Base-by-base conservation (phyloP, 2,329 filamentous ascomycete species). In the Karstenula rhodostoma region DNA sequence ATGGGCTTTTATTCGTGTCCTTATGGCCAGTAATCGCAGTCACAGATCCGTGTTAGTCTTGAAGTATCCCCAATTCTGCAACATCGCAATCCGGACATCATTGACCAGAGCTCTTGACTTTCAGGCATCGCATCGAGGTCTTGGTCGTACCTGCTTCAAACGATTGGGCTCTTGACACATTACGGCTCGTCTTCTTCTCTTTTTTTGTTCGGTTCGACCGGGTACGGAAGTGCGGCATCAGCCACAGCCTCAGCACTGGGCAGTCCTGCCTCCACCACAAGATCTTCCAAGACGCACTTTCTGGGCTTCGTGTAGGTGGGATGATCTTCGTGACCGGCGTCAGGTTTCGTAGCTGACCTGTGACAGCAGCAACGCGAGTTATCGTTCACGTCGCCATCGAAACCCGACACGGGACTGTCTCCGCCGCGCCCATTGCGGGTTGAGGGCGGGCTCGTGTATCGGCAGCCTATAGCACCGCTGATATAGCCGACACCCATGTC, bases 401-500 rank as follows among this genome's bases (percentile, higher is more conserved):
- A n/a, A 46, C 47, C 15, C 40, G 52, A 53, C 50, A 53, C 52
- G 52, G 52, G 5, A n/a, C 40, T 9, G 29, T 9, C 25, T 27
- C 44, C 42, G 29, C 52, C 52, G 52, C 42, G 44, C 57, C 40
- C 57, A 43, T 54, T 58, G 17, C 23, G 49, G 57, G 12, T 33
- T 44, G 51, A 44, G 27, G 42, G 35, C 25, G 46, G 15, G 29
- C 32, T 48, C 37, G 58, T 48, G 53, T 47, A 57, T 56, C 57
- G 35, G 55, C n/a, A 42, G 37, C 33, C 22, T 51, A 56, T 56
- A 55, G 23, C 6, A 56, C 42, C 29, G 29, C 42, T 46, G n/a
- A 49, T 55, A 47, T 49, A 50, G 52, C 37, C 7, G 15, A 17
- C 17, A 49, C 23, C 51, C 50, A 33, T 19, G 44, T 23, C 29